Base-by-base conservation (phyloP, 2,329 filamentous ascomycete species). In the Fusarium nurragi region DNA sequence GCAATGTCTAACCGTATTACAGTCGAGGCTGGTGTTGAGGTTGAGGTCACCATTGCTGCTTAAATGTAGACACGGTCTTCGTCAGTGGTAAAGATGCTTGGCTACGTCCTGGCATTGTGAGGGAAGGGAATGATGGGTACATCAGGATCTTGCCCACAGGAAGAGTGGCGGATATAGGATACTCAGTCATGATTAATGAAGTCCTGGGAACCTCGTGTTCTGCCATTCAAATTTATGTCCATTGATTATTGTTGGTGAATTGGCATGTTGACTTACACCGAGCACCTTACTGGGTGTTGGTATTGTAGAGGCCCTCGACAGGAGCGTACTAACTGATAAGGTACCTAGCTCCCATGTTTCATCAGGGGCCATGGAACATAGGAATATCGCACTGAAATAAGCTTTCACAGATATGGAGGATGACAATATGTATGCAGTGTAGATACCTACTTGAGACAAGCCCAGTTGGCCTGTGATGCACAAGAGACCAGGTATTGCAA, bases 11-110 rank as follows among this genome's bases (percentile, higher is more conserved):
- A 66, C 34, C 23, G 26, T 55, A 22, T 46, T 60, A 23, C 23
- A 66, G 64, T 95, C 80, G 92, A 95, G 86, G 92, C 92, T 71
- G 92, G 92, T 85, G 92, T 95, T 78, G 92, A 95, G 87, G 92
- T 95, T 74, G 92, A 95, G 87, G 92, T 95, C 75, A 95, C 92
- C 79, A 95, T 95, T 78, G 92, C 92, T 78, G 91, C 92, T 70
- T 71, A 71, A 70, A 62, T 53, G 47, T 54, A 38, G 52, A 52
- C 38, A 40, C 30, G 23, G 22, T 50, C 36, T 41, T 55, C 44
- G 49, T 59, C 39, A 63, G 56, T 52, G 36, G 45, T 39, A 28
- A 30, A 43, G 25, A 43, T 54, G 48, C 38, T 51, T 48, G 39
- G 52, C 36, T 47, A 37, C 21, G 22, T 52, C 41, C 57, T 63